Base-by-base conservation (phyloP, 805 yeast species). In the Myxozyma neotropica region DNA sequence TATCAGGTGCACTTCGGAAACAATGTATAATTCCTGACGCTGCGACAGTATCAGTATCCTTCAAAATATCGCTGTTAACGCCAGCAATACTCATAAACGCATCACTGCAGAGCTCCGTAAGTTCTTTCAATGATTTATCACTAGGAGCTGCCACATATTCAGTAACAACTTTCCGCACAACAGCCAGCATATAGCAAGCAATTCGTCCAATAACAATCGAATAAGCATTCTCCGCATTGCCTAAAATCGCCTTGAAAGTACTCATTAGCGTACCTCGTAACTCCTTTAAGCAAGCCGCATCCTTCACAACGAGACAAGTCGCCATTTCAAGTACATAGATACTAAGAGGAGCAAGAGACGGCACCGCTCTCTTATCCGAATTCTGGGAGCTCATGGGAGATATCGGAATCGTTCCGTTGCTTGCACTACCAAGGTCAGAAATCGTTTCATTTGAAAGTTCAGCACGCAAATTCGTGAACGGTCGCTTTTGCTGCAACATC, bases 281-380 rank as follows among this genome's bases (percentile, higher is more conserved):
- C 5, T 23, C 23, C 6, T 19, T 36, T 42, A 62, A 23, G 33
- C 64, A 45, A 13, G 31, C 53, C 3, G 55, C 4, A 27, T 62
- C 64, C 40, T 62, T 62, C 10, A 60, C 17, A 2, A 59, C 66
- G 4, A 62, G 38, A 31, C 66, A 62, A 1, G 66, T 62, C 3
- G 66, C 66, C 66, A 62, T 62, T 48, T 62, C 66, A n/a, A 62
- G 53, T 7, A 54, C 63, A 27, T 62, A 62, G 19, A 62, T 60
- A 33, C 58, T 56, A 49, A 62, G 24, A n/a, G 66, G 61, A 5
- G 66, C 57, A 23, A 49, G 35, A 6, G 62, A 53, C 7, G 64
- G 55, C 10, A 57, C 31, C 17, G 35, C 19, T 17, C 21, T 33
- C 17, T 27, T 38, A n/a, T 49, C 53, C 12, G 38, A 7, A 31